Evolutionary conservation across 371 early-diverging fungal genomes (phyloP), one percentile per base, ranked within the genome.

Genomic region (Actinomucor elegans): DNA sequence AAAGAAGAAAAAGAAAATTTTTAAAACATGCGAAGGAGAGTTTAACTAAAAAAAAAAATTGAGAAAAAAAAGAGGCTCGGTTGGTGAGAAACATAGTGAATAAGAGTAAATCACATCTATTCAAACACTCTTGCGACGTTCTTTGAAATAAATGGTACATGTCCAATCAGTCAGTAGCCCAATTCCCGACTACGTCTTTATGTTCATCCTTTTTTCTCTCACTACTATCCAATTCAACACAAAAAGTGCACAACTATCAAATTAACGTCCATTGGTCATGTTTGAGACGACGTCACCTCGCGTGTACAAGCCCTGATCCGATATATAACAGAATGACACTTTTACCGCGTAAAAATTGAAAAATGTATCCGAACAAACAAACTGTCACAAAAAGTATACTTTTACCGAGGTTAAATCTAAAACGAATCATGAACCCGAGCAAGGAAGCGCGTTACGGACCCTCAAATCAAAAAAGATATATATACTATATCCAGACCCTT

Each of bases 1-100:
- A 44, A 54, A 37, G 14, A 20, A 23, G 26, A 38, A 23, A 52
- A 48, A 53, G 53, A 44, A 44, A 48, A 47, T 27, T 24, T 41
- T 51, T 36, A 50, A 61, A 49, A 38, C 34, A 55, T 51, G 48
- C 53, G 53, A 59, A 59, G 43, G 42, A 59, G 48, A 49, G 48
- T 59, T 52, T 59, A 48, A 24, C 37, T 33, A n/a, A 31, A 35
- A 56, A 55, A 48, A 48, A 27, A 48, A 55, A 49, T n/a, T 41
- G 36, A 45, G 37, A 41, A 57, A 34, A 49, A 45, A 49, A 57
- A 53, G 48, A 53, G 33, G 36, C 34, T 37, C 53, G 45, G 54
- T 34, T 50, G 29, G 33, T 49, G 31, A 63, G 64, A 63, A 63
- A 63, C 64, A 57, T 63, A 26, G 35, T 57, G 48, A 62, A 62